Percentiles rank a stretch among this genome's conserved stretches.
Evolutionary conservation across 371 early-diverging fungal species (phyloP).

Genomic region (Hamiltosporidium tvaerminnensis): DNA sequence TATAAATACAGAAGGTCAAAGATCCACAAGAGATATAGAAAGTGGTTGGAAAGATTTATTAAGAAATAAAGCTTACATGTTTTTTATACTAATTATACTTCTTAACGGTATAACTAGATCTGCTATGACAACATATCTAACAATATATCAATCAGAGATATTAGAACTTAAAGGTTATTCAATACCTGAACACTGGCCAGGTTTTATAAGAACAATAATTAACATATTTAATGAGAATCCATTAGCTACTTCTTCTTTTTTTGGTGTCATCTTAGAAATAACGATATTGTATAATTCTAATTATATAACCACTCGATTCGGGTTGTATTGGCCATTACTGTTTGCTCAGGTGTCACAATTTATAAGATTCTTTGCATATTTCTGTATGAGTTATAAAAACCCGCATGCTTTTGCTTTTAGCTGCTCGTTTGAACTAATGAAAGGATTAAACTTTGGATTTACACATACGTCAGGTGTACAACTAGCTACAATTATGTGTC

Average conservation of each 20-base stretch:
- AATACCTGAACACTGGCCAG: constrained; percentile 27
- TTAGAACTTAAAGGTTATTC: constrained; percentile 39
- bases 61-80: constrained; percentile 28
- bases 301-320: constrained; percentile 26
- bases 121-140: constrained; percentile 49
- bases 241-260: constrained; percentile 39
- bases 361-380: constrained; percentile 46
- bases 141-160: constrained; percentile 38
- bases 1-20: neutral
- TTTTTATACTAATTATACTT: constrained; percentile 54
- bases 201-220: constrained; percentile 14
- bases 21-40: neutral
- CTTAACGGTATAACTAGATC: constrained; percentile 53
- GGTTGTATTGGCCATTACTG: constrained; percentile 52
- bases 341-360: constrained; percentile 47
- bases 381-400: constrained; percentile 10
- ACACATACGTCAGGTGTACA: constrained; percentile 52
- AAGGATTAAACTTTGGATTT: constrained; percentile 54
- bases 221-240: constrained; percentile 40
- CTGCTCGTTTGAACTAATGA: constrained; percentile 50
- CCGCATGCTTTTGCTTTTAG: constrained; percentile 29
- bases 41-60: neutral
- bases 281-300: constrained; percentile 41
- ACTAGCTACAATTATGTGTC: constrained; percentile 43
- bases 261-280: constrained; percentile 52